Evolutionary conservation across 139 green algal species (phyloP).

Genomic region (Diplosphaera chodatii): DNA sequence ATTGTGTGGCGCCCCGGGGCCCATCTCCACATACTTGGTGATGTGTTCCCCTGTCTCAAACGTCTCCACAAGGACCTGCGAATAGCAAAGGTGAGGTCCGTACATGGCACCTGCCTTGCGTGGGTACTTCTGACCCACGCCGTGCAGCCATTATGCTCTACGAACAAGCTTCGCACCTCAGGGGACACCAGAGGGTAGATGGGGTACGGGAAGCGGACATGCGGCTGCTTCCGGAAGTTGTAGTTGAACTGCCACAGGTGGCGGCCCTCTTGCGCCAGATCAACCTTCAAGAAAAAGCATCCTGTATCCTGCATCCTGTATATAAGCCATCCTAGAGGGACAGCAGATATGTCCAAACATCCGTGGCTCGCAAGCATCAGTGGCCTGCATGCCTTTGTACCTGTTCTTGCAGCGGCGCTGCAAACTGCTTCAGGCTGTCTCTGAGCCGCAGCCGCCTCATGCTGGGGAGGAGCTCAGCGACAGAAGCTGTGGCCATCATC

Average conservation of each 20-base stretch:
- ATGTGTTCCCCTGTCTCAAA: slow-evolving; percentile 79
- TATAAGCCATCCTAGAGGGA: too few relatives aligned
- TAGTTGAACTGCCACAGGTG: slow-evolving; percentile 90
- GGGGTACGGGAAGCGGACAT: slow-evolving; percentile 83
- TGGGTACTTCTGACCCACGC: too few relatives aligned
- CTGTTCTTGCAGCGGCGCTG: slow-evolving; percentile 90
- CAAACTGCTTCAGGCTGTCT: slow-evolving; percentile 93
- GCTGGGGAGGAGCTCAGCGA: slow-evolving; percentile 41
- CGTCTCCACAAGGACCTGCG: slow-evolving; percentile 86
- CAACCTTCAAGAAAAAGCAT: slow-evolving; percentile 80
- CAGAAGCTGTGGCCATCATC: slow-evolving; percentile 76
- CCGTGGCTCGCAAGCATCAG: too few relatives aligned
- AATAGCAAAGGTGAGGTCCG: too few relatives aligned
- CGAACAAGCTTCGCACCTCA: neutral
- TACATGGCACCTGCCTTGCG: too few relatives aligned
- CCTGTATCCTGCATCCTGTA: too few relatives aligned
- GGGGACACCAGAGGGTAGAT: slow-evolving; percentile 85
- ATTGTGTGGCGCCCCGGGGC: slow-evolving; percentile 44
- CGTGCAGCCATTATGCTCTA: too few relatives aligned
- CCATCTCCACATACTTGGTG: slow-evolving; percentile 39
- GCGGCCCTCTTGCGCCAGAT: slow-evolving; percentile 81
- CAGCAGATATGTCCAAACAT: too few relatives aligned
- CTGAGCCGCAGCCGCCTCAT: slow-evolving; percentile 68
- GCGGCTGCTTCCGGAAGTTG: slow-evolving; percentile 77
- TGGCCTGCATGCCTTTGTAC: slow-evolving; percentile 19